Base-by-base conservation (phyloP, 1,284 basidiomycete genomes). In the Volvariella volvacea region DNA sequence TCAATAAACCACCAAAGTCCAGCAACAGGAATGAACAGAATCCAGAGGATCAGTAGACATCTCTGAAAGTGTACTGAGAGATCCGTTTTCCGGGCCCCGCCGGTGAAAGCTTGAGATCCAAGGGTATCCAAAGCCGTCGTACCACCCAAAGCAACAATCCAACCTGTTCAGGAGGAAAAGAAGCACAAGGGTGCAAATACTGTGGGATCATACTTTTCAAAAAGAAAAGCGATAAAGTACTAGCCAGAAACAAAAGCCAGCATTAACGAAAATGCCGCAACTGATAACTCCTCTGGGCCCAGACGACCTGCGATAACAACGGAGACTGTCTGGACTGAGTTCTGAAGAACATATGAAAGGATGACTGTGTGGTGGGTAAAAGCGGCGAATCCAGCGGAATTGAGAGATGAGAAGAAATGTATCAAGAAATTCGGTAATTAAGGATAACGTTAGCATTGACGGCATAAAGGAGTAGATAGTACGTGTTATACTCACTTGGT, bases 91-190 rank as follows among this genome's bases (percentile, higher is more conserved):
- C 58, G 66, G 45, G 57, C 64, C 33, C 77, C 73, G 22, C 80
- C 81, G 6, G 84, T 85, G 61, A 80, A 88, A 0, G 83, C 74
- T 53, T 85, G 81, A 3, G 84, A 88, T 33, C 83, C 84, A 44
- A 87, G 66, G 1, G 85, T 88, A 59, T 88, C 84, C 22, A 88
- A 66, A 7, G 84, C 84, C 1, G 85, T 88, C 1, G 83, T 83
- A 15, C 84, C 85, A 9, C 84, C 84, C 16, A 88, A 70, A 3
- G 83, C 84, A 46, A 88, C 69, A 54, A 78, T 80, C 81, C 83
- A 85, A 17, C 83, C 83, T 84, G 53, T 39, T 22, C n/a, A n/a
- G 39, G 48, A 41, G 48, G 28, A 48, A 49, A 43, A 50, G 55
- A 48, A 51, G 44, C 54, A 58, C 25, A 12, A 28, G 25, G 25